phyloP scores from a whole-genome alignment of 2,329 filamentous ascomycete species.

The Pestalotiopsis sp. region DNA sequence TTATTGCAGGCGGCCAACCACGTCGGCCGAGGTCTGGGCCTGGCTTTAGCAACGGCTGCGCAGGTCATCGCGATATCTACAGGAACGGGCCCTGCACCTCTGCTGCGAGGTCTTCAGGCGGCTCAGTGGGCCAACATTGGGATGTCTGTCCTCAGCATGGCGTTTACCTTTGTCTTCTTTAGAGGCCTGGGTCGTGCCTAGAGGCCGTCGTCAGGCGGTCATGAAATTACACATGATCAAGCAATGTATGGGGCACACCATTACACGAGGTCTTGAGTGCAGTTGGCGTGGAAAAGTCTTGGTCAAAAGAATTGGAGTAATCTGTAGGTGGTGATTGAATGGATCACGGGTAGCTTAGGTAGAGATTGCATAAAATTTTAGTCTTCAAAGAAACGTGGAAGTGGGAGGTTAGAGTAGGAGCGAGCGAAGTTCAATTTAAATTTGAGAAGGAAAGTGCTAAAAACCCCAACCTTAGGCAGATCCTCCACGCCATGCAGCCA shows the following conservation, averaged over 20 bases:
- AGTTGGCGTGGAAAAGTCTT: too few relatives aligned
- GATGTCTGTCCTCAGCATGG: background rate
- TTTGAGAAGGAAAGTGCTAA: too few relatives aligned
- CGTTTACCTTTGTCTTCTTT: background rate
- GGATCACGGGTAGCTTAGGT: too few relatives aligned
- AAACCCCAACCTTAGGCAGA: too few relatives aligned
- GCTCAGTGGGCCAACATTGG: background rate
- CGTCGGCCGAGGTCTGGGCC: background rate
- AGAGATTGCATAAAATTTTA: too few relatives aligned
- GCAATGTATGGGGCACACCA: background rate
- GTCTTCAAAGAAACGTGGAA: too few relatives aligned
- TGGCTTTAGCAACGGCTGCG: background rate
- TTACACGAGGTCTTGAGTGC: too few relatives aligned
- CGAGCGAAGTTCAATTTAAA: too few relatives aligned
- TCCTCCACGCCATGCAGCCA: too few relatives aligned
- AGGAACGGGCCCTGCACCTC: background rate
- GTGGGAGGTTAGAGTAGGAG: too few relatives aligned
- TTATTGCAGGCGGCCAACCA: background rate
- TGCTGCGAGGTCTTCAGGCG: background rate
- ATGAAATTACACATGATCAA: background rate
- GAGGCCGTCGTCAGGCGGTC: background rate
- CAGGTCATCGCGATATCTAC: background rate
- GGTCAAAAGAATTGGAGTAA: too few relatives aligned
- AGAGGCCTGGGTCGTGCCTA: background rate
- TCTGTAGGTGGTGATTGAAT: too few relatives aligned